Base-by-base conservation (phyloP, 345 rosid species). In the Linum trigynum region DNA sequence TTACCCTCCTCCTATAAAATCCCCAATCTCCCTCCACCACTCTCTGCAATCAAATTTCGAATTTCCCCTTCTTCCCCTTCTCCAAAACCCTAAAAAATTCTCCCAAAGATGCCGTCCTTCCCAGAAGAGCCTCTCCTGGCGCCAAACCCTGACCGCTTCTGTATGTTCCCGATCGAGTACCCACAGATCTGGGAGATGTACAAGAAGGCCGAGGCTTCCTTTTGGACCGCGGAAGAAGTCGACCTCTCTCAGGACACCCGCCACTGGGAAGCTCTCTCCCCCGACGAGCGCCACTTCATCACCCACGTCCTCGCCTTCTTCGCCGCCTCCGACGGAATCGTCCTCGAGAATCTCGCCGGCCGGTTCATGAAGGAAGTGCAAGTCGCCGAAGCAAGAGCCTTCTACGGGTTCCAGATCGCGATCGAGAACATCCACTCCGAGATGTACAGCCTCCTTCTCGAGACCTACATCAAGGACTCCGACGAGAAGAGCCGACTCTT, bases 161-260 rank as follows among this genome's bases (percentile, higher is more conserved):
- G 97, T 51, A 94, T 94, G 99, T 94, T 94, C 48, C 99, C 99
- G 0, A 86, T 90, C 62, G 85, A 90, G 38, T 88, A 86, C 69
- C 97, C 99, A 0, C 75, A 88, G 77, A 81, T 94, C 57, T 94
- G 97, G 99, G 96, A 94, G 61, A 90, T 90, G 99, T 90, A 94
- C 81, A 90, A 94, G 87, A 85, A 94, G 63, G 96, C 96, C 15
- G 99, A 88, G 67, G 97, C 99, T 38, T 94, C 97, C 0, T 94
- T 94, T 58, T 94, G 99, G 96, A 94, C 97, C 1, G 97, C 97
- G 2, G 97, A 94, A 75, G 99, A 94, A 70, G 99, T 94, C 37
- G 99, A 94, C 55, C 84, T 94, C 59, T 94, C 99, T 3, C 79
- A 78, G 36, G 97, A 94, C 66, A 48, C 64, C 7, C 85, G 88